Evolutionary conservation across 2,329 filamentous ascomycete genomes (phyloP), one percentile per base, ranked within the genome.

Genomic region (Fusarium tanahbumbuense): DNA sequence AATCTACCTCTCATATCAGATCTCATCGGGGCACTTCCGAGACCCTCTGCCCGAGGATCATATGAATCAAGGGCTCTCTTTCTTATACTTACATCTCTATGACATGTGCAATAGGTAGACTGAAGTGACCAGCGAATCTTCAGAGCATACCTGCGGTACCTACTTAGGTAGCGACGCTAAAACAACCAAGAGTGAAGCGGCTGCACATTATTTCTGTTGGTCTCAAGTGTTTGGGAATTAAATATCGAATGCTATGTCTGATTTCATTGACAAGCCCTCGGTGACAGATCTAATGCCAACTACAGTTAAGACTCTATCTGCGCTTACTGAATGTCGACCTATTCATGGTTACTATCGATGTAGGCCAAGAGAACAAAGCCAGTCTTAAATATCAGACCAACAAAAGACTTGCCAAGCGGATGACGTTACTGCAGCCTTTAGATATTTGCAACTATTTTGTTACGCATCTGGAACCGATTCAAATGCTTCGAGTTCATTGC

Each of bases 31-130:
- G 42, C 52, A n/a, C 20, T 40, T 32, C 56, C 61, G 53, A 66
- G 52, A 48, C 65, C 73, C 67, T 75, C 68, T 60, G 63, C 42
- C 73, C 73, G 71, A 74, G 49, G 44, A 50, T 45, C 25, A 32
- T 50, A 60, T 69, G 62, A 32, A 66, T 62, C 32, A 40, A 69
- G 63, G 71, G 57, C 44, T 37, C 49, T 40, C 37, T 20, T 55
- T 7, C 32, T 37, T 32, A n/a, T 27, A 32, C n/a, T 27, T 32
- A 44, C 25, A 15, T n/a, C 22, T 25, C n/a, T 20, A 44, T 16
- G 18, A 8, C 12, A 27, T 9, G 5, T 9, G 20, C 16, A 23
- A 34, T 50, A 15, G 30, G 8, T 49, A 10, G 30, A 4, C 28
- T n/a, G 16, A 13, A 23, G 30, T 34, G n/a, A 30, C 22, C 23